Base-by-base conservation (phyloP, 495 filamentous ascomycete species). In the Talaromyces proteolyticus region DNA sequence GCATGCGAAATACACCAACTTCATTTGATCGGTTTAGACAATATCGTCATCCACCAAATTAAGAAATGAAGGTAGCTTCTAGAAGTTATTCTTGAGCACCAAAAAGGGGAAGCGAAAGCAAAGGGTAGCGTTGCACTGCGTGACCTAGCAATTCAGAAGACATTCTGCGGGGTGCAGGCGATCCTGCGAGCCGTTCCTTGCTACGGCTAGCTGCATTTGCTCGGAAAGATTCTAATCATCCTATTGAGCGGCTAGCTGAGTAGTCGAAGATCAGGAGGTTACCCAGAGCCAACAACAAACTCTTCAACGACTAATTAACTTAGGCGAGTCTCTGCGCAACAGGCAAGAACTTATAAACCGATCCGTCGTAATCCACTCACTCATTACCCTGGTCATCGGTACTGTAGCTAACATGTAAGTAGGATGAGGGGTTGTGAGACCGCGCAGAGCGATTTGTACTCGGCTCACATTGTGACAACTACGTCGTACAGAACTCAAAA, bases 161-260 rank as follows among this genome's bases (percentile, higher is more conserved):
- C n/a, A 14, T 43, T 11, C 3, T 10, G 41, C 41, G 41, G 41
- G 18, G 41, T 43, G 24, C 18, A 19, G 6, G 20, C 10, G 41
- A 43, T 43, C 14, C 17, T 43, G 41, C 5, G 5, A 21, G 41
- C n/a, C 20, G 19, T 43, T 43, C n/a, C n/a, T n/a, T n/a, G n/a
- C 7, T 43, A 23, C 41, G 20, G 41, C 41, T 43, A 18, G 14
- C 18, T 23, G 41, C 41, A 43, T 43, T 18, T 22, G 41, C 41
- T 23, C 41, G 18, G 41, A 23, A 43, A 43, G 18, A 20, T 43
- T 6, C 17, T 43, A n/a, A n/a, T 43, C 24, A 8, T 43, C 17
- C 20, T 43, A 43, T 43, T 43, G 41, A 20, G 19, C n/a, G 41
- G 41, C 41, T 43, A 22, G 41, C 41, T 43, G 41, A 43, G 20